Percentiles rank a stretch among this genome's conserved stretches.
These are phyloP conservation scores for Solanum rostratum DNA, from an alignment of 257 asterid species.

Conservation along the genomic window DNA sequence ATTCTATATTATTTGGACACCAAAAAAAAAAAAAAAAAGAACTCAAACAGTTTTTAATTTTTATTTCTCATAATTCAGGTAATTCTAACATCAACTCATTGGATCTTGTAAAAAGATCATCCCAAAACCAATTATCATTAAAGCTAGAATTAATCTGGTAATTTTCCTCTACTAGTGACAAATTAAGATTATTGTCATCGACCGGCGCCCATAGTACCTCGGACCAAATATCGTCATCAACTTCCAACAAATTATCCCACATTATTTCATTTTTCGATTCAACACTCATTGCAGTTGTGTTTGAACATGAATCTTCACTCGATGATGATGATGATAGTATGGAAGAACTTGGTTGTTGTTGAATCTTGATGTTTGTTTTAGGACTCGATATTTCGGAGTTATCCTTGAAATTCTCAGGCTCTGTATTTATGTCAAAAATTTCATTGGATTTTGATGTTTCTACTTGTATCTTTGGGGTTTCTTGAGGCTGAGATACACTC, in stretches of 20 bases:
- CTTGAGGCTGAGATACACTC: not conserved
- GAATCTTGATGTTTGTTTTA: not conserved
- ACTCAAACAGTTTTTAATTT: too few species aligned
- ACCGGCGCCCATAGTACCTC: constrained; percentile 2
- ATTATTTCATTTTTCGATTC: not conserved
- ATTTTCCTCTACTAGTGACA: not conserved
- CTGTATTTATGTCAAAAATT: not conserved
- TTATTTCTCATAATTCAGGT: not conserved
- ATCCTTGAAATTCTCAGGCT: not conserved
- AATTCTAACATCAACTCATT: not conserved
- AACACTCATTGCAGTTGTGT: not conserved
- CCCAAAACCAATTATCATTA: not conserved
- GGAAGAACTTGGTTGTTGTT: not conserved
- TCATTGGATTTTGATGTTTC: not conserved
- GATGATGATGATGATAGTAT: not conserved
- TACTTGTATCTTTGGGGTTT: not conserved
- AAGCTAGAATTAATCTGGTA: not conserved
- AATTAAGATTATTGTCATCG: not conserved
- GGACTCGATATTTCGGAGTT: not conserved
- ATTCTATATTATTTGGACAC: not conserved
- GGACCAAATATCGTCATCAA: constrained; percentile 6
- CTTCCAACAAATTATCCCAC: not conserved
- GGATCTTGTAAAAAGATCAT: not conserved
- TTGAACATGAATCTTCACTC: not conserved
- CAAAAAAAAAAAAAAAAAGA: not conserved